Conservation (phyloP, 2,329 filamentous ascomycete genomes). For the Ploettnerulaceae sp. region DNA sequence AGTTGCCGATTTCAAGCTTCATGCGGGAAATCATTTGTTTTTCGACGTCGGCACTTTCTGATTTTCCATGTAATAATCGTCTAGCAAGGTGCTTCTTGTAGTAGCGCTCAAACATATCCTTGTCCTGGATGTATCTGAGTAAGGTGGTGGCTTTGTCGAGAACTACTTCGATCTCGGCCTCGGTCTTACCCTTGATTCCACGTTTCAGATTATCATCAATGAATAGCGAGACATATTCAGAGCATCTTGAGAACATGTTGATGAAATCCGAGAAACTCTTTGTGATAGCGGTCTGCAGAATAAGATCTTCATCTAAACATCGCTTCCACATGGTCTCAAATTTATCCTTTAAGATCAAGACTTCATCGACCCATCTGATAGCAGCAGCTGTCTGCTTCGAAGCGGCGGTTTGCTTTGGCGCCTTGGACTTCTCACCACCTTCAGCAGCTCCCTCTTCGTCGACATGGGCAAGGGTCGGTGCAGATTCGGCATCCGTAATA, state of each 20-base stretch:
- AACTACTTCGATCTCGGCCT: constrained; percentile 75
- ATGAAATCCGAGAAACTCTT: constrained; percentile 91
- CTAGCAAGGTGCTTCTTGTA: constrained; percentile 96
- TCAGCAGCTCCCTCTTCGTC: constrained; percentile 49
- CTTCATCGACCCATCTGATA: constrained; percentile 92
- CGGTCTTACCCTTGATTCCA: constrained; percentile 87
- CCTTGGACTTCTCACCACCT: constrained; percentile 45
- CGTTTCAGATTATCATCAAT: constrained; percentile 96
- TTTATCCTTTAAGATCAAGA: constrained; percentile 78
- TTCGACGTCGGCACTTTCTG: constrained; percentile 86
- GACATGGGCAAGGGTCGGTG: constrained; percentile 36
- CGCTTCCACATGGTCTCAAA: constrained; percentile 74
- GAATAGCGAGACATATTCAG: constrained; percentile 92
- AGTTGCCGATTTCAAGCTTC: constrained; percentile 93
- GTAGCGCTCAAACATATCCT: constrained; percentile 93
- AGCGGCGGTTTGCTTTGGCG: constrained; percentile 47
- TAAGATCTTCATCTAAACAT: constrained; percentile 71
- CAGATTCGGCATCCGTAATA: constrained; percentile 52
- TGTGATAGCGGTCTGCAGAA: constrained; percentile 75
- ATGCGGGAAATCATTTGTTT: constrained; percentile 94
- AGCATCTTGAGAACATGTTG: constrained; percentile 78
- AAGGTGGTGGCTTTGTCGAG: constrained; percentile 87
- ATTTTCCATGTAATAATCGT: constrained; percentile 81
- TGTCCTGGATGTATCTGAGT: constrained; percentile 82
- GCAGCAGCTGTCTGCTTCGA: constrained; percentile 83